phyloP scores from a whole-genome alignment of 169 alveolate genomes.

The Theileria annulata region DNA sequence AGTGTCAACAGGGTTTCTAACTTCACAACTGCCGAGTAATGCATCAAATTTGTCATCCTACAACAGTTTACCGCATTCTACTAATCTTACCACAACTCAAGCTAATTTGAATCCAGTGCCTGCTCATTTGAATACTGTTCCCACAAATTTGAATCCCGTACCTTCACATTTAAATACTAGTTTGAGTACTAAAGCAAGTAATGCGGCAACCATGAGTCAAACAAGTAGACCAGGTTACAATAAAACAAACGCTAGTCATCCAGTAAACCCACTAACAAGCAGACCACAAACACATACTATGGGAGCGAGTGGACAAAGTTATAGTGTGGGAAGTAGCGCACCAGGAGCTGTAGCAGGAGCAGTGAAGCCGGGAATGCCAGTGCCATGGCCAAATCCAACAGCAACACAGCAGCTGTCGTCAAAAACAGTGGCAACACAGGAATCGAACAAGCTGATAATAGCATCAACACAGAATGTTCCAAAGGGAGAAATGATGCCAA shows the following conservation, averaged over 20 bases:
- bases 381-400: conserved; percentile 88
- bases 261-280: background rate
- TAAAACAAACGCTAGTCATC: background rate
- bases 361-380: conserved; percentile 86
- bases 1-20: background rate
- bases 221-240: background rate
- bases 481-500: conserved; percentile 67
- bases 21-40: background rate
- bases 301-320: conserved; percentile 14
- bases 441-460: conserved; percentile 50
- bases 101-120: too few species aligned
- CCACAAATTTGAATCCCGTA: background rate
- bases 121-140: background rate
- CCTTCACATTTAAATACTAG: background rate
- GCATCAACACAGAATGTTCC: conserved; percentile 65
- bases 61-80: background rate
- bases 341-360: conserved; percentile 85
- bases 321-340: conserved; percentile 67
- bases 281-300: background rate
- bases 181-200: background rate
- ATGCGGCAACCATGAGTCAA: background rate
- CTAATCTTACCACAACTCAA: background rate
- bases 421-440: conserved; percentile 65
- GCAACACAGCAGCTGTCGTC: conserved; percentile 81
- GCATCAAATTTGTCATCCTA: background rate